Base-by-base conservation (phyloP, 352 stramenopile genomes). In the Discostella stelligera region DNA sequence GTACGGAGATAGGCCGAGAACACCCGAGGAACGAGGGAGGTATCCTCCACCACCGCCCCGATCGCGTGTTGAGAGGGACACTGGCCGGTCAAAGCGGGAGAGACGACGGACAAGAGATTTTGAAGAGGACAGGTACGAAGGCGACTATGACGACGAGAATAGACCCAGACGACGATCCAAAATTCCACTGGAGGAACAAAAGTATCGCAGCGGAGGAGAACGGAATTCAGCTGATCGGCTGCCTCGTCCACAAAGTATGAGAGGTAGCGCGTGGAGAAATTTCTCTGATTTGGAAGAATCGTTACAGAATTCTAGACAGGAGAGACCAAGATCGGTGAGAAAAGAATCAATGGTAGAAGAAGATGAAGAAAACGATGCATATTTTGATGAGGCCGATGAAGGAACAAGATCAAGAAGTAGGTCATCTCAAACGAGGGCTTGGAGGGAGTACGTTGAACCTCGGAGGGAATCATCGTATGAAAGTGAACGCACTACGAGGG, bases 241-340 rank as follows among this genome's bases (percentile, higher is more conserved):
- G 23, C 27, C 52, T 48, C 62, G 18, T 52, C 59, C 71, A 66
- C 63, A 39, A 41, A 37, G 14, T 44, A 10, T 14, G 27, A 50
- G 18, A 23, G 14, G 30, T 46, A 62, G 52, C 37, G 64, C 21
- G 16, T 80, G 64, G 72, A 80, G 44, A 32, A 80, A 80, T 37
- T 80, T 80, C 11, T 66, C 48, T 66, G 72, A 80, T 59, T 64
- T 80, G 37, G 72, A 80, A 70, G 64, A 71, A 58, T 80, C 72
- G 32, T 55, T 80, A 20, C 10, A 50, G 32, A n/a, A 20, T 61
- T 74, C 72, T 39, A 59, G 21, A 30, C 53, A 66, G 41, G 60
- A 67, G 23, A 67, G 46, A 58, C 20, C 27, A 37, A 37, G 44
- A 58, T 18, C 23, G 21, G 53, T 46, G 2, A 44, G 23, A 10